These are phyloP conservation scores for Aspergillus intermedius DNA, from an alignment of 2,329 filamentous ascomycete genomes.

Conservation along the genomic window DNA sequence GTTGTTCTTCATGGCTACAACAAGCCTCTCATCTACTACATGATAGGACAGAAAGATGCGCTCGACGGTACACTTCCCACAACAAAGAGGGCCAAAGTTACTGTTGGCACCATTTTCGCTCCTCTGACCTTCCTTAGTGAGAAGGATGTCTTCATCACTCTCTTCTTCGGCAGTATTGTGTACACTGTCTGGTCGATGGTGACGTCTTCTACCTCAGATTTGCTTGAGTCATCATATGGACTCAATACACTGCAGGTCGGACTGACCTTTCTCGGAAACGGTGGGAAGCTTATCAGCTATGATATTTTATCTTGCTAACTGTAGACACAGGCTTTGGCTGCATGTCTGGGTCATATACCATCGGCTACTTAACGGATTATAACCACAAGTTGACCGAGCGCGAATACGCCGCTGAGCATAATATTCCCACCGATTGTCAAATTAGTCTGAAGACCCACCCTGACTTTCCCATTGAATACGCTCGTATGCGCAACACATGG, in stretches of 20 bases:
- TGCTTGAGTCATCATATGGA: constrained; percentile 32
- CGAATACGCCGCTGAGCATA: constrained; percentile 26
- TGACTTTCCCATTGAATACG: constrained; percentile 39
- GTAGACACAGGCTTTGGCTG: constrained; percentile 26
- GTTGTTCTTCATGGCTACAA: constrained; percentile 34
- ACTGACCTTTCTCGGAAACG: constrained; percentile 38
- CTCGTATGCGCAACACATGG: constrained; percentile 33
- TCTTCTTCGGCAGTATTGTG: constrained; percentile 40
- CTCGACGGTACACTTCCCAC: constrained; percentile 9
- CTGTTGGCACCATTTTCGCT: constrained; percentile 27
- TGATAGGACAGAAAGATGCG: constrained; percentile 15
- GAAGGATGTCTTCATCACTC: constrained; percentile 41
- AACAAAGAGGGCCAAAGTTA: constrained; percentile 20
- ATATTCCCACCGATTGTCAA: constrained; percentile 21
- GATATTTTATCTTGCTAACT: constrained; percentile 1
- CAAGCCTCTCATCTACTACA: constrained; percentile 34
- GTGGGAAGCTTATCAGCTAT: constrained; percentile 5
- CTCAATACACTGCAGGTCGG: constrained; percentile 37
- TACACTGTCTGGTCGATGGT: constrained; percentile 48
- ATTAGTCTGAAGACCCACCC: constrained; percentile 24
- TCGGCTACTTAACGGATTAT: constrained; percentile 39
- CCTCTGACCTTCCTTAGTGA: constrained; percentile 40
- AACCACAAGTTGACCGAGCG: constrained; percentile 30
- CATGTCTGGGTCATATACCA: constrained; percentile 36
- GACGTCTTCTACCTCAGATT: constrained; percentile 37